These are phyloP conservation scores for Kondoa subrosea DNA, from an alignment of 768 basidiomycete genomes.

Conservation along the genomic window DNA sequence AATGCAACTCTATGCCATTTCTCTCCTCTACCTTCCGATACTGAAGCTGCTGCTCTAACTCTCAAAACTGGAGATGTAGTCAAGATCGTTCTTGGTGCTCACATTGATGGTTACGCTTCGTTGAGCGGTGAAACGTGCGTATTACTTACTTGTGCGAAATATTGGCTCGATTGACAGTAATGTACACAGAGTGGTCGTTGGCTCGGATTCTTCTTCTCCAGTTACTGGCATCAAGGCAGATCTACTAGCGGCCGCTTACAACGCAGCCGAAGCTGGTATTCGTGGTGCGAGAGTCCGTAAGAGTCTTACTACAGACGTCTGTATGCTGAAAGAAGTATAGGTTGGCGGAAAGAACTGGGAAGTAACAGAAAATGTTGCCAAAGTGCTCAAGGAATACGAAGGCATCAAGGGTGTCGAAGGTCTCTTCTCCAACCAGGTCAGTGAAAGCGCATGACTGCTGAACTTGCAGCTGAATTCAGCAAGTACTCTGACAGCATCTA, in stretches of 20 bases:
- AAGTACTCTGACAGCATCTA: constrained; percentile 38
- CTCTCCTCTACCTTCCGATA: constrained; percentile 74
- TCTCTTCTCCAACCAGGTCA: constrained; percentile 26
- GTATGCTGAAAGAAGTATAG: background rate
- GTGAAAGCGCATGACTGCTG: background rate
- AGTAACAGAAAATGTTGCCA: constrained; percentile 69
- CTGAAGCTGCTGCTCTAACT: constrained; percentile 32
- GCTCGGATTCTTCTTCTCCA: constrained; percentile 53
- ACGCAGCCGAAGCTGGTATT: constrained; percentile 81
- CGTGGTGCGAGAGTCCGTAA: constrained; percentile 51
- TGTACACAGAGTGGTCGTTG: constrained; percentile 47
- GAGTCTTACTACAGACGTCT: background rate
- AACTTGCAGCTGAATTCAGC: background rate
- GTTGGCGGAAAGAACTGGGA: constrained; percentile 81
- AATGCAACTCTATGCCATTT: constrained; percentile 82
- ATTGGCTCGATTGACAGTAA: background rate
- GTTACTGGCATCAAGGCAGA: constrained; percentile 77
- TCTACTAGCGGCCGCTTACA: constrained; percentile 81
- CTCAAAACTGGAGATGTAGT: constrained; percentile 79
- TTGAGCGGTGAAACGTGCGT: constrained; percentile 67
- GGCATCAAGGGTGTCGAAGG: constrained; percentile 90
- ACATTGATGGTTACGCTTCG: constrained; percentile 92
- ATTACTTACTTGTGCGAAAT: background rate
- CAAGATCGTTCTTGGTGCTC: constrained; percentile 87
- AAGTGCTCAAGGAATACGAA: constrained; percentile 42